Conservation (phyloP, 2,329 filamentous ascomycete genomes). For the Chrysoporthe puriensis region DNA sequence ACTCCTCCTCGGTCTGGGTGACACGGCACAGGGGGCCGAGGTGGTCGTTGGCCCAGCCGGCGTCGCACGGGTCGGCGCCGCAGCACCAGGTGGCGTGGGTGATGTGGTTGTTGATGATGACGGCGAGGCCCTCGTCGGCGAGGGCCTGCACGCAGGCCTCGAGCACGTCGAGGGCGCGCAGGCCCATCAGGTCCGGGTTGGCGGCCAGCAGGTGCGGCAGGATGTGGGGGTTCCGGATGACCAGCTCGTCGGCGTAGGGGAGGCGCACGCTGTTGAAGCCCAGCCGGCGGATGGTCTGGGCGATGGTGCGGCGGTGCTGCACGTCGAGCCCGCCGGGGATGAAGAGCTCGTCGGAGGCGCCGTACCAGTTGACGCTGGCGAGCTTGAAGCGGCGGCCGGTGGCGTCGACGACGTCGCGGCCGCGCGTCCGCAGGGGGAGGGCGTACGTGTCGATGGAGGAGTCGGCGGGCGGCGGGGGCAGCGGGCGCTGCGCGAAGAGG, state of each 20-base stretch:
- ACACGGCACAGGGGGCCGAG: constrained; percentile 63
- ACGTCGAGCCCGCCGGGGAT: constrained; percentile 67
- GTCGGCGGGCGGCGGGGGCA: constrained; percentile 48
- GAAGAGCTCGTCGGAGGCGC: constrained; percentile 68
- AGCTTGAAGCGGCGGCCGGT: constrained; percentile 63
- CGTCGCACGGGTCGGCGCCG: constrained; percentile 69
- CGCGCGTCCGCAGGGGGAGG: constrained; percentile 62
- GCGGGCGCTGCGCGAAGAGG: constrained; percentile 52
- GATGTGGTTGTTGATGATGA: constrained; percentile 73
- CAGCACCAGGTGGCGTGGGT: constrained; percentile 72
- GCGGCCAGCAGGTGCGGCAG: constrained; percentile 54
- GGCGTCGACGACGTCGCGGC: constrained; percentile 64
- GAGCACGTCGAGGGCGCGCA: constrained; percentile 63
- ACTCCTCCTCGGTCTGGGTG: constrained; percentile 65
- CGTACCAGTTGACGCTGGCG: constrained; percentile 72
- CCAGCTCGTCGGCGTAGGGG: constrained; percentile 71
- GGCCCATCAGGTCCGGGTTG: constrained; percentile 62
- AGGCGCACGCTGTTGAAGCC: constrained; percentile 74
- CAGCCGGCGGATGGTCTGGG: constrained; percentile 59
- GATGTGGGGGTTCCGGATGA: constrained; percentile 61
- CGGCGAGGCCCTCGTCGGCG: constrained; percentile 64
- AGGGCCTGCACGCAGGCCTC: constrained; percentile 61
- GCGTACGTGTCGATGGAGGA: constrained; percentile 52
- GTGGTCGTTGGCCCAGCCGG: constrained; percentile 68
- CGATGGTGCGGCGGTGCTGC: constrained; percentile 64